These are phyloP conservation scores for Aspergillus haitiensis DNA, from an alignment of 495 filamentous ascomycete species.

Conservation along the genomic window DNA sequence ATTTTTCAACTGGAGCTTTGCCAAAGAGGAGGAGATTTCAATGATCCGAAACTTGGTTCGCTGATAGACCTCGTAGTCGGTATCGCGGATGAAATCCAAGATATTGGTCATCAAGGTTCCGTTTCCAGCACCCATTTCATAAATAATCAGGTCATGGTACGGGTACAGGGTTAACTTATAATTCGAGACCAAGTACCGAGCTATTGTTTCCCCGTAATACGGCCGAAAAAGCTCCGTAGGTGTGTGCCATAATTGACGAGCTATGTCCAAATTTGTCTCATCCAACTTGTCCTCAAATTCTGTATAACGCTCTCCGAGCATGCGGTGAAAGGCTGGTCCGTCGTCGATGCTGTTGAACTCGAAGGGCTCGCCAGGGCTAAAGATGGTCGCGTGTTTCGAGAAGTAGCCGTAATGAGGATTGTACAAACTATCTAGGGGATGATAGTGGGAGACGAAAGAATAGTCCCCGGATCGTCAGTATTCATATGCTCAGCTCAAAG, in stretches of 20 bases:
- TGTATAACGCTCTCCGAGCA: constrained; percentile 76
- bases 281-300: constrained; percentile 91
- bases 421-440: constrained; percentile 78
- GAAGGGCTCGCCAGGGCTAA: constrained; percentile 90
- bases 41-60: constrained; percentile 94
- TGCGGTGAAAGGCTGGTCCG: constrained; percentile 75
- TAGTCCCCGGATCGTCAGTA: background rate
- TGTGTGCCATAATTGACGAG: constrained; percentile 96
- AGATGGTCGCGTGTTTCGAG: constrained; percentile 95
- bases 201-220: constrained; percentile 95
- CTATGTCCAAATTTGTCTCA: constrained; percentile 61
- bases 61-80: constrained; percentile 87
- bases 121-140: constrained; percentile 97
- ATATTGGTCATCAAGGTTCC: constrained; percentile 98
- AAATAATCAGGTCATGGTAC: constrained; percentile 96
- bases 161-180: constrained; percentile 93
- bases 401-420: constrained; percentile 98
- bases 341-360: constrained; percentile 77
- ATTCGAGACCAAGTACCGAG: constrained; percentile 89
- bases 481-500: background rate
- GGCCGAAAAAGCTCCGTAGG: constrained; percentile 96
- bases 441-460: constrained; percentile 16
- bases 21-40: constrained; percentile 83
- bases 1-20: constrained; percentile 71
- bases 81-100: constrained; percentile 89